These are phyloP conservation scores for Suillus placidus DNA, from an alignment of 768 basidiomycete species.

Conservation along the genomic window DNA sequence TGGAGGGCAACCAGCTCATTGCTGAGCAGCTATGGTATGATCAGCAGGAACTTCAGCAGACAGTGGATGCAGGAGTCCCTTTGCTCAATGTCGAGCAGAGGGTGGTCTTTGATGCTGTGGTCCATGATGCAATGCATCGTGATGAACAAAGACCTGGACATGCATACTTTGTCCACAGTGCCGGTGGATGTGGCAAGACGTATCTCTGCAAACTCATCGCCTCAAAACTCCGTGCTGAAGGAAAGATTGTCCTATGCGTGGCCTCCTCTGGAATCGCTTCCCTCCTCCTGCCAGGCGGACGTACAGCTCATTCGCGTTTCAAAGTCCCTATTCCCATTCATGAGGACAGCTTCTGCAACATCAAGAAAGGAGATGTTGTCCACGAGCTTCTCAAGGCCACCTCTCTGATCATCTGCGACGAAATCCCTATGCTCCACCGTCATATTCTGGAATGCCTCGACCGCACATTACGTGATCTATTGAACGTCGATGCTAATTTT, in stretches of 20 bases:
- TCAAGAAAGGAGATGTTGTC: conserved; percentile 17
- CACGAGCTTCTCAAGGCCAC: too few relatives aligned
- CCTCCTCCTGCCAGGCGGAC: conserved; percentile 44
- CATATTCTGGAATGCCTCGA: too few relatives aligned
- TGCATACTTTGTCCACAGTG: conserved; percentile 40
- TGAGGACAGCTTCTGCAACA: conserved; percentile 33
- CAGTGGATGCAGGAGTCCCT: conserved; percentile 9
- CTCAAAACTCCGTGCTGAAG: conserved; percentile 26
- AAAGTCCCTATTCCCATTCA: conserved; percentile 45
- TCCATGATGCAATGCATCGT: conserved; percentile 34
- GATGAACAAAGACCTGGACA: conserved; percentile 26
- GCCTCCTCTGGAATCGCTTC: conserved; percentile 53
- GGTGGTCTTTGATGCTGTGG: conserved; percentile 29
- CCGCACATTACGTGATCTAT: too few relatives aligned
- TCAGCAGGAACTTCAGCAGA: conserved; percentile 12
- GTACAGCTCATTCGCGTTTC: conserved; percentile 51
- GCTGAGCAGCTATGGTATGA: not conserved
- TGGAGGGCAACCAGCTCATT: too few relatives aligned
- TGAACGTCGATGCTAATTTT: too few relatives aligned
- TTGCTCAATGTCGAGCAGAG: conserved; percentile 36
- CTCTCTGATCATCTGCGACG: too few relatives aligned
- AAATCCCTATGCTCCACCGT: too few relatives aligned
- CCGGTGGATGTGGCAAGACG: conserved; percentile 43
- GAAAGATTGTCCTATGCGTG: conserved; percentile 44
- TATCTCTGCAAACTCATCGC: conserved; percentile 43